Evolutionary conservation across 768 basidiomycete genomes (phyloP), one percentile per base, ranked within the genome.

Genomic region (Amyloporia xantha): DNA sequence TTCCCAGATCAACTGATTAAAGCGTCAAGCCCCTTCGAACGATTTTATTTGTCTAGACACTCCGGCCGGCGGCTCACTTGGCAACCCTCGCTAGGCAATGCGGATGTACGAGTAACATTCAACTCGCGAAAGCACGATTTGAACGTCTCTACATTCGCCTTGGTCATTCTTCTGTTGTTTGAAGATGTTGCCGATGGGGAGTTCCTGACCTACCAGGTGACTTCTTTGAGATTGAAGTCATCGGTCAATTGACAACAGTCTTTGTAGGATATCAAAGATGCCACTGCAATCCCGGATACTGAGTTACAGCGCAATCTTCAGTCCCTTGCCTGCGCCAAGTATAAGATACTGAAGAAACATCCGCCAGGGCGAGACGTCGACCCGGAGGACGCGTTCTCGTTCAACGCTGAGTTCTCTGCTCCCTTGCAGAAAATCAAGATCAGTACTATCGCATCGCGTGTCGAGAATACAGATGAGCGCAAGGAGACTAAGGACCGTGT

Each of bases 291-390:
- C 48, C 78, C 81, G 0, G 82, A 91, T 17, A 52, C 53, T 0
- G 94, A 98, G 49, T 75, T 98, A 2, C 82, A 86, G 61, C 85
- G 96, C n/a, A 87, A 92, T 56, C 76, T 99, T 2, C 96, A 99
- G 62, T 93, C 95, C 0, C 75, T 99, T 20, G 94, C 96, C 0
- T 97, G 95, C 61, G 92, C 88, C 9, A 98, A 93, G 64, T 92
- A 76, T 72, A 93, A 93, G 59, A 73, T 99, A 24, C 67, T 99
- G 54, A 91, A 84, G 67, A 98, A 98, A 60, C 83, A 86, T 52
- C 96, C 95, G 0, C 79, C 86, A 35, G 81, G 91, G 7, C 79
- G 94, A 36, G 94, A 98, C 19, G 77, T 99, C 33, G 68, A 81
- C 44, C 56, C 71, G 0, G 71, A 69, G 10, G 96, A 99, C 65